A percentile compares a stretch with the other conserved stretches of the same genome.
Conservation (phyloP, 2,329 filamentous ascomycete genomes). For the Madurella fahalii region DNA sequence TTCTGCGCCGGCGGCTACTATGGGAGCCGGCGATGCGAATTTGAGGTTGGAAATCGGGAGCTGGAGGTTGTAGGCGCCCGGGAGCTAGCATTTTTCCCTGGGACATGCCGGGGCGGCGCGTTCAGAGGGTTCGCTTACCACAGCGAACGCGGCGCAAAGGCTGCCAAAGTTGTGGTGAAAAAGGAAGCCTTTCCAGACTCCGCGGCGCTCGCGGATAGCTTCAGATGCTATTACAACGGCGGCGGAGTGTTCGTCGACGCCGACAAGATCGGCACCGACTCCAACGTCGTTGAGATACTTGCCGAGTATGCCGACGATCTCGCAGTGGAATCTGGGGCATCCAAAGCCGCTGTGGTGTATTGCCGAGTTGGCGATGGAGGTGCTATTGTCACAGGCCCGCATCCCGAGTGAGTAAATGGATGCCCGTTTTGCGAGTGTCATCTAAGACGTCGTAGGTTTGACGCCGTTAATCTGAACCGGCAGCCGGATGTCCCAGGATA, state of each 20-base stretch:
- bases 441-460: slow-evolving; percentile 58
- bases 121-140: slow-evolving; percentile 88
- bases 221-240: slow-evolving; percentile 86
- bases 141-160: slow-evolving; percentile 78
- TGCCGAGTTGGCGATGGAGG: slow-evolving; percentile 77
- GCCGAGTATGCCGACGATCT: slow-evolving; percentile 74
- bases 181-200: slow-evolving; percentile 51
- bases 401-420: slow-evolving; percentile 67
- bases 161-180: slow-evolving; percentile 62
- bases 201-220: slow-evolving; percentile 54
- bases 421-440: neutral
- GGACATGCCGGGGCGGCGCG: slow-evolving; percentile 77
- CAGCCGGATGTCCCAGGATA: slow-evolving; percentile 67
- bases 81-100: slow-evolving; percentile 86
- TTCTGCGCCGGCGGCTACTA: slow-evolving; percentile 97
- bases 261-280: slow-evolving; percentile 45
- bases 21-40: slow-evolving; percentile 75
- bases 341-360: slow-evolving; percentile 75
- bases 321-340: slow-evolving; percentile 69
- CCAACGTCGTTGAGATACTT: slow-evolving; percentile 70
- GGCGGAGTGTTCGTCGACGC: slow-evolving; percentile 90
- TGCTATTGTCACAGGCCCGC: slow-evolving; percentile 77
- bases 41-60: slow-evolving; percentile 76
- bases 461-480: slow-evolving; percentile 69
- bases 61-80: slow-evolving; percentile 83